Conservation (phyloP, 2,329 filamentous ascomycete species). For the Chaetomiaceae sp. region DNA sequence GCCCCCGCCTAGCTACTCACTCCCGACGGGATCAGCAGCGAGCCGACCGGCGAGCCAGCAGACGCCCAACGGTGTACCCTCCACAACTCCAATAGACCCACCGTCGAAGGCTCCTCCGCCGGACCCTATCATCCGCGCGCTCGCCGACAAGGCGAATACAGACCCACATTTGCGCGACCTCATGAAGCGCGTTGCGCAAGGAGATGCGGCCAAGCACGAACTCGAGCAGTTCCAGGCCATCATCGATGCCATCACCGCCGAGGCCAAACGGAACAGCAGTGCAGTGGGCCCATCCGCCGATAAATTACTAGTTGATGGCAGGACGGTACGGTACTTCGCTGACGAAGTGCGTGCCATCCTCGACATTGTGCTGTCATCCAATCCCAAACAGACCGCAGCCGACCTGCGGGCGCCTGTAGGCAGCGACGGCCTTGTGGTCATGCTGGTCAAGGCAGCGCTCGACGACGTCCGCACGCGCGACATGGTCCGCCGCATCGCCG, state of each 20-base stretch:
- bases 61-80: slow-evolving; percentile 9
- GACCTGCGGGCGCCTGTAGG: slow-evolving; percentile 48
- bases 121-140: slow-evolving; percentile 74
- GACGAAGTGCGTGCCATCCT: slow-evolving; percentile 52
- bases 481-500: slow-evolving; percentile 49
- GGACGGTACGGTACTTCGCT: slow-evolving; percentile 54
- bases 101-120: slow-evolving; percentile 29
- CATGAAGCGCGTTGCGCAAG: slow-evolving; percentile 77
- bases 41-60: slow-evolving; percentile 10
- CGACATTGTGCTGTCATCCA: slow-evolving; percentile 53
- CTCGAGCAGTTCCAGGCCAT: slow-evolving; percentile 71
- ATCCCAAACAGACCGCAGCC: slow-evolving; percentile 48
- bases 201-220: slow-evolving; percentile 64
- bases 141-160: slow-evolving; percentile 68
- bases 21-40: slow-evolving; percentile 16
- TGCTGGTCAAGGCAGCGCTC: slow-evolving; percentile 51
- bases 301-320: slow-evolving; percentile 47
- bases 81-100: slow-evolving; percentile 20
- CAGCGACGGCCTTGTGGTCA: slow-evolving; percentile 50
- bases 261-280: slow-evolving; percentile 47
- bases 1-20: slow-evolving; percentile 26
- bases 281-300: slow-evolving; percentile 50
- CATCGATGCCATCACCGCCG: slow-evolving; percentile 68
- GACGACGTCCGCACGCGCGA: slow-evolving; percentile 45
- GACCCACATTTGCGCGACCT: slow-evolving; percentile 68